Percentiles rank a stretch among this genome's conserved stretches.
Conservation (phyloP, 805 yeast genomes). For the Lachancea waltii region DNA sequence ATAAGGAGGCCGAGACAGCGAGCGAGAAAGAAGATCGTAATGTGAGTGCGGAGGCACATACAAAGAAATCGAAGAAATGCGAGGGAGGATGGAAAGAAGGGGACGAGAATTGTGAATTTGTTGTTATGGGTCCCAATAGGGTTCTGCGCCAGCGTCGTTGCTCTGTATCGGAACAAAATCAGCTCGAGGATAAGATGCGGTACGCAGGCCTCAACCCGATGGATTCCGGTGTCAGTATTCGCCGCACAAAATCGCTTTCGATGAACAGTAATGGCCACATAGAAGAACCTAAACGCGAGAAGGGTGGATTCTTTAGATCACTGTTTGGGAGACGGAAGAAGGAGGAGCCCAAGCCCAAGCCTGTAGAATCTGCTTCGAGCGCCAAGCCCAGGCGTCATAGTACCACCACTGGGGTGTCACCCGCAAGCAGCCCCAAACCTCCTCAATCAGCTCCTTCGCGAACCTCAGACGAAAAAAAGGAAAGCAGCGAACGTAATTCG, state of each 20-base stretch:
- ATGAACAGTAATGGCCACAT: slow-evolving; percentile 9
- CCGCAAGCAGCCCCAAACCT: background rate
- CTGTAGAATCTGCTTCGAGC: background rate
- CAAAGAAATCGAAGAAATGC: background rate
- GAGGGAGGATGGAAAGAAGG: background rate
- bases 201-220: slow-evolving; percentile 3
- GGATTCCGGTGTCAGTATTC: slow-evolving; percentile 11
- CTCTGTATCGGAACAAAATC: slow-evolving; percentile 1
- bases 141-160: slow-evolving; percentile 5
- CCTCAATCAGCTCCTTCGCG: background rate
- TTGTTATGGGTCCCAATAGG: slow-evolving; percentile 6
- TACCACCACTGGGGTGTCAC: too few relatives aligned
- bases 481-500: background rate
- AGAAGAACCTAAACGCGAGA: slow-evolving; percentile 20
- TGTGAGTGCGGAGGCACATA: background rate
- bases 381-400: too few relatives aligned
- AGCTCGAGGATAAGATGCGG: background rate
- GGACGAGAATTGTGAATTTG: background rate
- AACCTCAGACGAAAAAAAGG: background rate
- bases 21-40: background rate
- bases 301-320: slow-evolving; percentile 34
- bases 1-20: background rate
- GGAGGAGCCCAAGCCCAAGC: slow-evolving; percentile 5
- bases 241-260: slow-evolving; percentile 33
- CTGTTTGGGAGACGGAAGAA: slow-evolving; percentile 29